Evolutionary conservation across 768 basidiomycete genomes (phyloP), one percentile per base, ranked within the genome.

Genomic region (Floccularia luteovirens): DNA sequence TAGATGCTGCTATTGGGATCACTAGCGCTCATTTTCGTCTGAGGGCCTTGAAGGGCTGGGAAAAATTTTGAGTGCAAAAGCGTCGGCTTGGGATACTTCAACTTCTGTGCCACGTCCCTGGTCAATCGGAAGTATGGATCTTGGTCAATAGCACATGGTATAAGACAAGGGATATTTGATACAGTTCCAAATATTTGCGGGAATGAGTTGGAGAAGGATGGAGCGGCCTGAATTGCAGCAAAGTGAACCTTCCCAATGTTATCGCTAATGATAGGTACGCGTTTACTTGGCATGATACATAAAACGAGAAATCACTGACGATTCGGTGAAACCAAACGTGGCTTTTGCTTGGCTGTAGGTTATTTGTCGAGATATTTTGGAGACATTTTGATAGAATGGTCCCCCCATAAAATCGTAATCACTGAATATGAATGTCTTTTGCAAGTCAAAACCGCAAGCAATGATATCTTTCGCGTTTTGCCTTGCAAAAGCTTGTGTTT

Each of bases 171-270:
- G 36, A 97, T 77, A 59, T 89, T 83, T 42, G 79, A 76, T 28
- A 66, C 66, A 4, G 76, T 70, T 38, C 92, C 93, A 52, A 92
- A 99, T 48, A 99, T 98, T 45, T 99, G 90, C 14, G 96, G 93
- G 70, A 98, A 99, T 10, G 93, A 96, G 60, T 92, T 94, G 46
- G 90, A 92, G 70, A 99, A 99, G 13, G 91, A 88, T 0, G 96
- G 93, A 1, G 93, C 79, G 5, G 96, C 91, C 62, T 99, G 96
- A 48, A 99, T 80, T 21, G 96, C 74, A 24, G 85, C 90, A 58
- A 99, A 99, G 64, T 97, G 93, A 43, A 90, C 79, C 67, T 97
- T 98, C 45, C 96, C 96, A 48, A 98, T 91, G 63, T 97, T 98
- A 62, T 98, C 96, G 17, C 92, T 97, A 55, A 28, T 28, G 8